Base-by-base conservation (phyloP, 2,329 filamentous ascomycete genomes). In the Cladosporium sp. region DNA sequence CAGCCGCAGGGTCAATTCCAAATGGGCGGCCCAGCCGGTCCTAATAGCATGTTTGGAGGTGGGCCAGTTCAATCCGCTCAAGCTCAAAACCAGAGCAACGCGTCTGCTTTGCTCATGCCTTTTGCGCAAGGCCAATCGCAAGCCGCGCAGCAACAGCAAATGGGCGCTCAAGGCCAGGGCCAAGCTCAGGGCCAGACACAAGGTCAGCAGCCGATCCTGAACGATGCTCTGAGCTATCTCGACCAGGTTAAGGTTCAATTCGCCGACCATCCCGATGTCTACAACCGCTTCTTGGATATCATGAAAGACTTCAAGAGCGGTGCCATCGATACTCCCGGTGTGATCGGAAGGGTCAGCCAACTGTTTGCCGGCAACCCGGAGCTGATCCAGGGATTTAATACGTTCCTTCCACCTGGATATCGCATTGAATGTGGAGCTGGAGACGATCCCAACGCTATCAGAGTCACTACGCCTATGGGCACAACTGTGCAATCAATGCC, bases 261-360 rank as follows among this genome's bases (percentile, higher is more conserved):
- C 72, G 91, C 93, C 67, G 94, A 98, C 69, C 93, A 97, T 71
- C 93, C 95, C 4, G 94, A 98, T 78, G 95, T 99, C 0, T 99
- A 99, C 75, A 98, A 98, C 74, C 86, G 91, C 44, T 98, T 99
- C 73, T 81, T 99, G 55, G 95, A 99, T 72, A 99, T 99, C 58
- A 99, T 99, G 95, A 99, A 99, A 76, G 95, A 99, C 73, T 99
- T 99, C 78, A 99, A 99, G 80, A 97, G 93, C 73, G 94, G 97
- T 80, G 93, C 93, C 3, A 99, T 99, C 73, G 95, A 99, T 76
- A 99, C 95, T 0, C 95, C 95, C 0, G 95, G 95, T 1, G 95
- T 99, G 2, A 99, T 99, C 71, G 96, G 96, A 73, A 89, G 95
- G 58, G 95, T 99, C 31, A 98, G 95, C 1, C 92, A 93, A 62